Base-by-base conservation (phyloP, 768 basidiomycete genomes). In the Pisolithus orientalis region DNA sequence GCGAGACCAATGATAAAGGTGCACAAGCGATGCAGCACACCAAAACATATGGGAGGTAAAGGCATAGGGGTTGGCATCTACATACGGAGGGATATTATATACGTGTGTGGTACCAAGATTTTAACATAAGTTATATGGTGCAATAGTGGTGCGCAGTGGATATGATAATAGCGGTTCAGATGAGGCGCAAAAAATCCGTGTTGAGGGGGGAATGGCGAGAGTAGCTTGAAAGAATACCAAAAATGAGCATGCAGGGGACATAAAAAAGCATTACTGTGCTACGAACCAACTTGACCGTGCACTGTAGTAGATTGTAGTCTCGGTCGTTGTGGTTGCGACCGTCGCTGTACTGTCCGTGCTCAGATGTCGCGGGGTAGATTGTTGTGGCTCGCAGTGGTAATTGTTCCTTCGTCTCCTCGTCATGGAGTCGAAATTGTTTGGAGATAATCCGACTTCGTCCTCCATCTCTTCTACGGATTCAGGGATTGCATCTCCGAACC, bases 241-340 rank as follows among this genome's bases (percentile, higher is more conserved):
- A 42, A 17, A 17, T 42, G 40, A 42, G 40, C n/a, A 24, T 24
- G 40, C 6, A 14, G 14, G 2, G 17, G 58, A 52, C 6, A 25
- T 25, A 29, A 32, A 14, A 21, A 34, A 10, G 3, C 31, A 16
- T n/a, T n/a, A 45, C 56, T 47, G 65, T 3, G 39, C 39, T 6
- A 50, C 54, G 49, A 58, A 32, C 34, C 57, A 42, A 49, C 67
- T 65, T 44, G 66, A 69, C 34, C 59, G 63, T 7, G 67, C 66
- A 47, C 66, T 67, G 39, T 67, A 68, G 54, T 60, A 67, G 29
- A 52, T 37, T n/a, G 64, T 58, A 31, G 64, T 58, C 39, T 57
- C 65, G 14, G 43, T 53, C 31, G 65, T 65, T 38, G 59, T 57
- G 39, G 51, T 38, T 10, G 46, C 46, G 4, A 24, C n/a, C 21